Evolutionary conservation across 2,329 filamentous ascomycete genomes (phyloP).

Genomic region (Nannizzia gypsea): DNA sequence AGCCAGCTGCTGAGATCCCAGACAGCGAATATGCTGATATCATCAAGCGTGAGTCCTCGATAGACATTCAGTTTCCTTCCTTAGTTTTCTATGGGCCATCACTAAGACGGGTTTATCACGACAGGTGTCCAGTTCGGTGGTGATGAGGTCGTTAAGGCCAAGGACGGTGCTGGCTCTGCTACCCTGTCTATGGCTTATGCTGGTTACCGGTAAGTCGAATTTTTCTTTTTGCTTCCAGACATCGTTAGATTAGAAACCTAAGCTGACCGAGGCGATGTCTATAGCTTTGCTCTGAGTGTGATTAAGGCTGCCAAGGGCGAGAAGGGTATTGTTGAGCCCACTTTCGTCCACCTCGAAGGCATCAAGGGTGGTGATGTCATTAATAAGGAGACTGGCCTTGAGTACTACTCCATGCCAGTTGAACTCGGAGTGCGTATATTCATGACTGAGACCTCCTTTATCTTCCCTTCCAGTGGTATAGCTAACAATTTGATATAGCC

Average conservation of each 20-base stretch:
- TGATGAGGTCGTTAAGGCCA: slow-evolving; percentile 92
- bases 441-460: slow-evolving; percentile 5
- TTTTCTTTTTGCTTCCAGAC: slow-evolving; percentile 9
- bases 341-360: slow-evolving; percentile 89
- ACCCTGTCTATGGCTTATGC: slow-evolving; percentile 94
- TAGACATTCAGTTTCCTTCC: not conserved
- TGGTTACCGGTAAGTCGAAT: slow-evolving; percentile 59
- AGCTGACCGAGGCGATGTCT: slow-evolving; percentile 14
- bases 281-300: slow-evolving; percentile 83
- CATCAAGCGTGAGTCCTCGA: slow-evolving; percentile 56
- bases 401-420: slow-evolving; percentile 94
- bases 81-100: not conserved
- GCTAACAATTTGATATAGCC: slow-evolving; percentile 43
- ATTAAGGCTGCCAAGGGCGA: slow-evolving; percentile 80
- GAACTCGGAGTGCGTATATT: slow-evolving; percentile 72
- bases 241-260: not conserved
- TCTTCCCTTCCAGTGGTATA: slow-evolving; percentile 2
- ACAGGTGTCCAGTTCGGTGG: slow-evolving; percentile 84
- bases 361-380: slow-evolving; percentile 78
- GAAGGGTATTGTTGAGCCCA: slow-evolving; percentile 86
- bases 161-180: slow-evolving; percentile 80
- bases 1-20: slow-evolving; percentile 67
- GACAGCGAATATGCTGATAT: slow-evolving; percentile 81
- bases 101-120: slow-evolving; percentile 1
- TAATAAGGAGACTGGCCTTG: slow-evolving; percentile 66